Percentiles rank a stretch among this genome's conserved stretches.
phyloP scores from a whole-genome alignment of 2,329 filamentous ascomycete genomes.

The Orbilia quercus region DNA sequence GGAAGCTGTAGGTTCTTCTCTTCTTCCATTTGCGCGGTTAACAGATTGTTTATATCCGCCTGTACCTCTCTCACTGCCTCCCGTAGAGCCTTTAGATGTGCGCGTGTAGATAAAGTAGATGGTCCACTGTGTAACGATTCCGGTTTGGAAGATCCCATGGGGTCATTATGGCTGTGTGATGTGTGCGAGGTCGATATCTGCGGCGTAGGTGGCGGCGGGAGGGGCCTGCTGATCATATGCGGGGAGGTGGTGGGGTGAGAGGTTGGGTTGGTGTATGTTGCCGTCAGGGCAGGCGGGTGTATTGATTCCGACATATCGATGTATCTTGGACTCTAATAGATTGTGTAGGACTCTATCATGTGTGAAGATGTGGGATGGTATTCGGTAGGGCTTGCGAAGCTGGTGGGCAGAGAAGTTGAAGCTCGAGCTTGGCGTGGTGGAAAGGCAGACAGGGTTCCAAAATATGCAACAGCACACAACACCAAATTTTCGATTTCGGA shows the following conservation, averaged over 20 bases:
- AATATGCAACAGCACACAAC: constrained; percentile 41
- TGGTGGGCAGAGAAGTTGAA: background rate
- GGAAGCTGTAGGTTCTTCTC: constrained; percentile 18
- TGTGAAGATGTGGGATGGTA: background rate
- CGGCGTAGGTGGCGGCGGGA: constrained; percentile 47
- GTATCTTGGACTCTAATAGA: no score
- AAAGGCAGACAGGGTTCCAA: background rate
- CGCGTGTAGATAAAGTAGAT: constrained; percentile 16
- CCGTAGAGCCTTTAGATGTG: constrained; percentile 31
- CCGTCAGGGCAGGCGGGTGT: constrained; percentile 42
- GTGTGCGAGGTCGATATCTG: constrained; percentile 37
- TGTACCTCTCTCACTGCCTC: constrained; percentile 33
- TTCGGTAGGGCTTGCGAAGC: background rate
- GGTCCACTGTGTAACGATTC: constrained; percentile 34
- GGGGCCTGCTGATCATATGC: constrained; percentile 18
- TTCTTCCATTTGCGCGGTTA: constrained; percentile 45
- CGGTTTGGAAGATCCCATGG: constrained; percentile 20
- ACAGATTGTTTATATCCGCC: constrained; percentile 39
- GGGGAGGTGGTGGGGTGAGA: constrained; percentile 29
- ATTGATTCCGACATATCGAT: constrained; percentile 24
- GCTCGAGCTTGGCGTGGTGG: background rate
- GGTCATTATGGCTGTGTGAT: constrained; percentile 37
- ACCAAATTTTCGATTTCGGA: constrained; percentile 15
- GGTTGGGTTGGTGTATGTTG: constrained; percentile 32
- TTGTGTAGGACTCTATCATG: no score